These are phyloP conservation scores for Thoreauomyces humboldtii DNA, from an alignment of 192 early-diverging fungal species.

Conservation along the genomic window DNA sequence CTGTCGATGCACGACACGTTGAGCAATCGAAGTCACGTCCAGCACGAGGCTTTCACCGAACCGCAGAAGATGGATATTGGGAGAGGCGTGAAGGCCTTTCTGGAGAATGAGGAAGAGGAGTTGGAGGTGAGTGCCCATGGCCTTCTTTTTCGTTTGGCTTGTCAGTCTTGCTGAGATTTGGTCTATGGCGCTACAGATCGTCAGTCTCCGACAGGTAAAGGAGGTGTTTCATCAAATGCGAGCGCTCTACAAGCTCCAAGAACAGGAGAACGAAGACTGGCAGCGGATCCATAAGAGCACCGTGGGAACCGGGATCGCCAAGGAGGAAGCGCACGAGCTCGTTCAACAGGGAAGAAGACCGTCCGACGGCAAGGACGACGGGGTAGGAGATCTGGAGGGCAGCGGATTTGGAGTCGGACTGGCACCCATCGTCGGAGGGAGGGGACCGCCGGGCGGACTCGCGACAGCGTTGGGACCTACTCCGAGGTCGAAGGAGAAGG, in stretches of 20 bases:
- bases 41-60: conserved; percentile 58
- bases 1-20: conserved; percentile 62
- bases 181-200: too few relatives aligned
- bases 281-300: conserved; percentile 22
- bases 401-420: conserved; percentile 58
- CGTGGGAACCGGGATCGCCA: neutral
- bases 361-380: conserved; percentile 46
- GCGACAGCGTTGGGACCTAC: conserved; percentile 1
- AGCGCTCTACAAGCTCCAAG: conserved; percentile 46
- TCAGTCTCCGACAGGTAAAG: conserved; percentile 55
- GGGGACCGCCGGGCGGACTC: conserved; percentile 21
- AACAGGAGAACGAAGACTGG: conserved; percentile 48
- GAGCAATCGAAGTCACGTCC: conserved; percentile 52
- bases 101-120: conserved; percentile 54
- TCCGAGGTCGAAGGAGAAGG: conserved; percentile 9
- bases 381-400: conserved; percentile 60
- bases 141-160: too few relatives aligned
- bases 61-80: conserved; percentile 45
- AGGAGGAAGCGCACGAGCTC: conserved; percentile 15
- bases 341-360: neutral
- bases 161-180: too few relatives aligned
- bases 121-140: too few relatives aligned
- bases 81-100: conserved; percentile 45
- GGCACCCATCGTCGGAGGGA: neutral
- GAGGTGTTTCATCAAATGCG: conserved; percentile 53